Percentiles rank a stretch among this genome's conserved stretches.
phyloP scores from a whole-genome alignment of 192 early-diverging fungal species.

The Thoreauomyces humboldtii region DNA sequence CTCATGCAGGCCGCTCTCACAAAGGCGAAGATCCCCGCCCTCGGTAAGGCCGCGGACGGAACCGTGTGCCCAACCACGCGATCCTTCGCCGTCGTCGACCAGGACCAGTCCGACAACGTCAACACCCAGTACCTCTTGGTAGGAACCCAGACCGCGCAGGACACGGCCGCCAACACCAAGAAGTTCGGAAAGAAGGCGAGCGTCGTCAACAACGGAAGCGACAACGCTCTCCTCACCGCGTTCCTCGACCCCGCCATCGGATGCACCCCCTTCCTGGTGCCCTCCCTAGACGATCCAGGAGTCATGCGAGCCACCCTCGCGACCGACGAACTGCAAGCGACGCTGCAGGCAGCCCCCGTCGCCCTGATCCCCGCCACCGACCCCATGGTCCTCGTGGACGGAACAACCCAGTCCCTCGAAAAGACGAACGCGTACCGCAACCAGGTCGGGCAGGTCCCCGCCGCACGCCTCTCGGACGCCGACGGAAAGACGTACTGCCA shows the following conservation, averaged over 20 bases:
- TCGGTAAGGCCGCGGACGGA: conserved; percentile 30
- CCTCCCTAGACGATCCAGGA: conserved; percentile 37
- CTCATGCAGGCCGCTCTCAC: conserved; percentile 34
- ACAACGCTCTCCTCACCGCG: conserved; percentile 38
- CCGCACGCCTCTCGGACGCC: neutral
- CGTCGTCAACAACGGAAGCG: conserved; percentile 38
- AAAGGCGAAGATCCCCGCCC: conserved; percentile 21
- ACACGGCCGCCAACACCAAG: conserved; percentile 32
- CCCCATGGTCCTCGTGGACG: conserved; percentile 34
- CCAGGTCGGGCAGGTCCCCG: neutral
- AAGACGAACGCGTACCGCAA: conserved; percentile 12
- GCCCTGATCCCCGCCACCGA: conserved; percentile 40
- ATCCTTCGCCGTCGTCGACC: conserved; percentile 35
- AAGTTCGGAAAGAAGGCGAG: conserved; percentile 26
- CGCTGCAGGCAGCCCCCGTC: conserved; percentile 27
- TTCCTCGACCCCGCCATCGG: conserved; percentile 34
- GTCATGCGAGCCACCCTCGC: conserved; percentile 27
- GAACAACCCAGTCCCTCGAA: conserved; percentile 4
- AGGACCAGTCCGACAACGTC: conserved; percentile 44
- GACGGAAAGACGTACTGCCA: conserved; percentile 2
- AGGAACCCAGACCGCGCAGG: conserved; percentile 33
- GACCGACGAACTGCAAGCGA: conserved; percentile 40
- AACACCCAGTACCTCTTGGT: conserved; percentile 32
- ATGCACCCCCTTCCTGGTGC: conserved; percentile 33
- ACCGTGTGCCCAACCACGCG: conserved; percentile 37